These are phyloP conservation scores for Athelia psychrophila DNA, from an alignment of 1,284 basidiomycete species.

Conservation along the genomic window DNA sequence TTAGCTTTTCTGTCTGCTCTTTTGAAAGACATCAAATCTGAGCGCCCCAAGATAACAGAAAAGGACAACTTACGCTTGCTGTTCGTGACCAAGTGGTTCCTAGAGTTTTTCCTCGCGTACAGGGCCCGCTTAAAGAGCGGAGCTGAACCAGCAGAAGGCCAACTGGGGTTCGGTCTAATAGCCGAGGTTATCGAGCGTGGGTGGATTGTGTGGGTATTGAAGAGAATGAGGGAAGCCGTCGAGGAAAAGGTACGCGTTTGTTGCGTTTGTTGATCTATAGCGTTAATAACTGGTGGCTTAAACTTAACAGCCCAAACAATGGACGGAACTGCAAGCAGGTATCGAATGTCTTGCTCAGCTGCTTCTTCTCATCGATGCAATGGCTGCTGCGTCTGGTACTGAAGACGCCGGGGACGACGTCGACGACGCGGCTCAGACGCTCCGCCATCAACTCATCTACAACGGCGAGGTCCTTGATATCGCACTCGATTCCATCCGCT, in stretches of 20 bases:
- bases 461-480: slow-evolving; percentile 91
- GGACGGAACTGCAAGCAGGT: slow-evolving; percentile 94
- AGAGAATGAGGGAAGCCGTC: slow-evolving; percentile 82
- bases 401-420: slow-evolving; percentile 53
- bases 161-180: slow-evolving; percentile 61
- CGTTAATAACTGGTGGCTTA: slow-evolving; percentile 6
- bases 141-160: neutral
- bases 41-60: slow-evolving; percentile 85
- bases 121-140: neutral
- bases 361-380: slow-evolving; percentile 76
- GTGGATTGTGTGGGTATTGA: slow-evolving; percentile 87
- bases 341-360: slow-evolving; percentile 91
- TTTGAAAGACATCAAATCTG: slow-evolving; percentile 91
- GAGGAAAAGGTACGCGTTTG: slow-evolving; percentile 75
- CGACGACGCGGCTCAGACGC: slow-evolving; percentile 70
- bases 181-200: slow-evolving; percentile 82
- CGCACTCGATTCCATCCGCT: slow-evolving; percentile 69
- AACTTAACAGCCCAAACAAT: slow-evolving; percentile 70
- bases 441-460: slow-evolving; percentile 90
- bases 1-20: slow-evolving; percentile 80
- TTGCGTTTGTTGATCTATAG: slow-evolving; percentile 5
- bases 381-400: slow-evolving; percentile 41
- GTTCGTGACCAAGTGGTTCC: slow-evolving; percentile 83
- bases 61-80: slow-evolving; percentile 87
- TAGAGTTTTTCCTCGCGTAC: slow-evolving; percentile 82